Evolutionary conservation across 306 rosid genomes (phyloP).

Genomic region (Vigna unguiculata): DNA sequence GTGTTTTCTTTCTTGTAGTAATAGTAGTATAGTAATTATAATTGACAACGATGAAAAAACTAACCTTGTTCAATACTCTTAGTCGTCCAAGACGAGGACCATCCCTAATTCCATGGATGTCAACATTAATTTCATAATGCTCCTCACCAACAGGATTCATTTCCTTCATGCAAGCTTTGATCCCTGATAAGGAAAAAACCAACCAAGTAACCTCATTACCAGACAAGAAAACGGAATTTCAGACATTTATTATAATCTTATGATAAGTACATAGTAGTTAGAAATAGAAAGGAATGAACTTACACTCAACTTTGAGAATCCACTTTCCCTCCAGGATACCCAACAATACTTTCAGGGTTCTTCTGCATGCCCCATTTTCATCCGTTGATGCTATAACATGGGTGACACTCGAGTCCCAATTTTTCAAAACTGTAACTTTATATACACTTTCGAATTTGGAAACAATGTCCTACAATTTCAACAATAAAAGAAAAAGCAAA

Average conservation of each 20-base stretch:
- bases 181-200: conserved; percentile 63
- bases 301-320: conserved; percentile 79
- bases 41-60: conserved; percentile 22
- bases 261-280: not conserved
- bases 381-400: conserved; percentile 87
- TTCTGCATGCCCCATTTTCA: conserved; percentile 85
- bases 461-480: conserved; percentile 66
- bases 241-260: conserved; percentile 12
- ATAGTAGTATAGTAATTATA: not conserved
- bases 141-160: conserved; percentile 73
- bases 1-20: not conserved
- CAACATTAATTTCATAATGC: conserved; percentile 68
- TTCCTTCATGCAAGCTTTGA: conserved; percentile 71
- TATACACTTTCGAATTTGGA: conserved; percentile 70
- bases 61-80: conserved; percentile 77
- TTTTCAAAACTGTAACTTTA: conserved; percentile 67
- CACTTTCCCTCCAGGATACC: conserved; percentile 96
- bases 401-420: conserved; percentile 85
- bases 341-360: conserved; percentile 90
- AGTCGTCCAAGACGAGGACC: conserved; percentile 91
- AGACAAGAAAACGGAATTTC: not conserved
- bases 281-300: conserved; percentile 39
- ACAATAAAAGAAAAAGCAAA: conserved; percentile 32
- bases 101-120: conserved; percentile 75
- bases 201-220: not conserved